Base-by-base conservation (phyloP, 805 yeast species). In the Clavispora phyllophila region DNA sequence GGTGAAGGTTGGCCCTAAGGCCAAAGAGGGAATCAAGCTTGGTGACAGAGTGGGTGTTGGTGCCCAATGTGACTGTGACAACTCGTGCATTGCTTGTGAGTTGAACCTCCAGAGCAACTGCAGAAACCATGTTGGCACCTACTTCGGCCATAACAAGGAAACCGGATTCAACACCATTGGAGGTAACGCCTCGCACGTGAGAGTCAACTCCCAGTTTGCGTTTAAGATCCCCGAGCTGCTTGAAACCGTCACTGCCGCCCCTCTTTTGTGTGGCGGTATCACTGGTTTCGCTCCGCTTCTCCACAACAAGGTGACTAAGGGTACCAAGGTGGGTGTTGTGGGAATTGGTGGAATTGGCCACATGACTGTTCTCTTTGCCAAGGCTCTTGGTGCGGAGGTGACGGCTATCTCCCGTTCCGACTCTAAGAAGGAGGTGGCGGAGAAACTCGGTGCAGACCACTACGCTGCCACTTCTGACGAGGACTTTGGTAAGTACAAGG, bases 31-130 rank as follows among this genome's bases (percentile, higher is more conserved):
- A 41, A 72, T 63, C 66, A 76, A 71, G 57, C 60, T 82, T 17
- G 95, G 95, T 42, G 82, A 87, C 50, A 71, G 87, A 50, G 93
- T 84, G 23, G 95, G 91, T 42, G 74, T 84, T 39, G 95, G 95
- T 53, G 91, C 93, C 22, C 81, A 78, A 56, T 40, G 39, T n/a
- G 54, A 50, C 41, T 42, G 49, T 18, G 53, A 49, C 36, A 44
- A 37, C 24, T 32, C 41, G 3, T 50, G 53, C 23, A 29, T 41
- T 19, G 49, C 51, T 3, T 50, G 54, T 27, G 40, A 43, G 9
- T 12, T 22, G 38, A 18, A 40, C 9, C 36, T 31, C 26, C 48
- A 50, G 38, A 50, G 34, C 44, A 49, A 50, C 36, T 50, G 54
- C 44, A 24, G 43, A 32, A 46, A 49, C 25, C 2, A 15, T 2